These are phyloP conservation scores for Straminergon stramineum DNA, from an alignment of 225 moss, liverwort and hornwort species.

Conservation along the genomic window DNA sequence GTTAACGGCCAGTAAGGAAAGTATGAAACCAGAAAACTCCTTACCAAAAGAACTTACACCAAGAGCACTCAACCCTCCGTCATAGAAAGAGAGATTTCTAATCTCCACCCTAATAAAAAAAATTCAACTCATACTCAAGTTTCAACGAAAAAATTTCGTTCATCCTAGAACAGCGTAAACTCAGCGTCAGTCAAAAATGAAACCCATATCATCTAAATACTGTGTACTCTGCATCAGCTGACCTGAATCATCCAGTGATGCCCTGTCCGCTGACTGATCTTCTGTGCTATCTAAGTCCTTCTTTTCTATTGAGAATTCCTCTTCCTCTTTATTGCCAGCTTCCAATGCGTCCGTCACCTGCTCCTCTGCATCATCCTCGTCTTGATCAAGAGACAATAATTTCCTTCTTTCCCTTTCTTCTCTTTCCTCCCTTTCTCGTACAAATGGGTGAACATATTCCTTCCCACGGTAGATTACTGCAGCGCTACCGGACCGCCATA, in stretches of 20 bases:
- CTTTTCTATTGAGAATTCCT: neutral
- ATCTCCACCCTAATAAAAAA: neutral
- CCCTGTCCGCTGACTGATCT: neutral
- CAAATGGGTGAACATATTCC: slow-evolving; percentile 71
- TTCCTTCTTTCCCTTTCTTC: slow-evolving; percentile 31
- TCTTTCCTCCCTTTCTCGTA: slow-evolving; percentile 34
- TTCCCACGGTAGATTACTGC: slow-evolving; percentile 84
- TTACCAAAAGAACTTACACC: neutral
- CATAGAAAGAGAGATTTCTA: neutral
- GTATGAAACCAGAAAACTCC: neutral
- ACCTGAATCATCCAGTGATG: slow-evolving; percentile 17
- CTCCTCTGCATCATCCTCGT: slow-evolving; percentile 23
- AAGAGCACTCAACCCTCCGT: neutral
- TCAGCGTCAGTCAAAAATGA: neutral
- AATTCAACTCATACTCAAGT: neutral
- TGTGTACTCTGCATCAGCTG: neutral
- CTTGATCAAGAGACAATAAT: slow-evolving; percentile 22
- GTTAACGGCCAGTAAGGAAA: neutral
- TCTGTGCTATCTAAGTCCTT: neutral
- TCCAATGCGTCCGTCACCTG: slow-evolving; percentile 4
- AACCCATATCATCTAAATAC: neutral
- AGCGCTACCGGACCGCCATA: slow-evolving; percentile 94
- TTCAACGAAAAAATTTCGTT: neutral
- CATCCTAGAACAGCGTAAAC: neutral
- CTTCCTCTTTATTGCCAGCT: slow-evolving; percentile 1